Evolutionary conservation across 1,284 basidiomycete species (phyloP), one percentile per base, ranked within the genome.

Genomic region (Agroathelia rolfsii): DNA sequence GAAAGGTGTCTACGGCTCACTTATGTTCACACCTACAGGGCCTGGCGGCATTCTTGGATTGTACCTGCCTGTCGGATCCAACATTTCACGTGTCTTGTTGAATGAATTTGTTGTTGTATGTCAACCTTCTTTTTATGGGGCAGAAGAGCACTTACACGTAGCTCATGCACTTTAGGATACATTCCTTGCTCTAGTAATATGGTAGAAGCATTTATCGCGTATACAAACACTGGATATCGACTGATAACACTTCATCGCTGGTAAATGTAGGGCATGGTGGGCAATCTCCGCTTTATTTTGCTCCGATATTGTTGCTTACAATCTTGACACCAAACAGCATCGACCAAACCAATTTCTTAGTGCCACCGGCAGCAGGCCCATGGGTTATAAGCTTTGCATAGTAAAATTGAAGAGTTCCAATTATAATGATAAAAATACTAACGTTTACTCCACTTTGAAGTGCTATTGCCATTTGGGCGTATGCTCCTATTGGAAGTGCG

Each of bases 41-140:
- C 66, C 73, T 1, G 75, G 67, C 9, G 78, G 78, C 3, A 67
- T 75, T 33, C 75, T 82, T 35, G 78, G 56, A 3, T 53, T 79
- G 24, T 71, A 66, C 37, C 55, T 64, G 5, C 39, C 55, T 3
- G 59, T 69, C 11, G 70, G 69, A 3, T 54, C 65, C 27, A 68
- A 63, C 27, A 51, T 79, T 12, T 56, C 61, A n/a, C 59, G 64
- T 11, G 64, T 62, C 22, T 72, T 79, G 47, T 51, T 80, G 37
- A 82, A 77, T 48, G 79, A 82, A 41, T 76, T 79, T 42, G 56
- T 76, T 26, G 66, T 61, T 27, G 76, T 80, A 46, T 44, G 69
- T 40, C 19, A n/a, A 26, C 7, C 14, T 13, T 13, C 16, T n/a
- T 19, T 21, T 31, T 23, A n/a, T 24, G 3, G 21, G 4, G 12